Evolutionary conservation across 2,329 filamentous ascomycete species (phyloP).

Genomic region (Ophiocordyceps camponoti-leonardi): DNA sequence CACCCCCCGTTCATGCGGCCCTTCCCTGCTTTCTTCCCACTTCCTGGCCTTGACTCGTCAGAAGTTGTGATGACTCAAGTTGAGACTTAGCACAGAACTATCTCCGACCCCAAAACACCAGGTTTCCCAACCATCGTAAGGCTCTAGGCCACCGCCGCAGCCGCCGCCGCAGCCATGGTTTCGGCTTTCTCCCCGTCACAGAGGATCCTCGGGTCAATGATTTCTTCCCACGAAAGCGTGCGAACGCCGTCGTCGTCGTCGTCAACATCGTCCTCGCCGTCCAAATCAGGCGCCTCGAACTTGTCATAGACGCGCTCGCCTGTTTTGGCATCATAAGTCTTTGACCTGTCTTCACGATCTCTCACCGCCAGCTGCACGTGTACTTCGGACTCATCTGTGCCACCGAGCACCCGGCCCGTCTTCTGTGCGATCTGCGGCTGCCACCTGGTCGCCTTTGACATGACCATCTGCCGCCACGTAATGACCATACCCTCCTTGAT

Average conservation of each 20-base stretch:
- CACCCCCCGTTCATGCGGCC: background rate
- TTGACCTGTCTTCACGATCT: conserved; percentile 43
- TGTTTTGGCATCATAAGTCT: conserved; percentile 44
- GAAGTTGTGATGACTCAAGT: background rate
- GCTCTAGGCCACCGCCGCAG: background rate
- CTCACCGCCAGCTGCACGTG: conserved; percentile 50
- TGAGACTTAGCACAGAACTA: conserved; percentile 2
- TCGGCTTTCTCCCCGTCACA: background rate
- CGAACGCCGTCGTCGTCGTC: conserved; percentile 44
- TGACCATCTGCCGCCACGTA: conserved; percentile 47
- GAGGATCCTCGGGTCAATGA: conserved; percentile 52
- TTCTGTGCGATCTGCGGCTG: conserved; percentile 45
- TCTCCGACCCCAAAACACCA: background rate
- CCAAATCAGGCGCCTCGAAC: conserved; percentile 56
- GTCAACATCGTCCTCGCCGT: conserved; percentile 42
- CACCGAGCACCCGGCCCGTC: conserved; percentile 47
- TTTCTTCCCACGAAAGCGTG: conserved; percentile 40
- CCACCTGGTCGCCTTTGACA: conserved; percentile 47
- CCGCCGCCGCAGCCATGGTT: background rate
- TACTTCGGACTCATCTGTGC: conserved; percentile 33
- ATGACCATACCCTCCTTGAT: conserved; percentile 44
- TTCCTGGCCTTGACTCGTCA: background rate
- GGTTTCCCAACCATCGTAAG: too few species aligned
- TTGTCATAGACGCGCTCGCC: conserved; percentile 60
- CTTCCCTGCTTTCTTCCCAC: background rate